Conservation (phyloP, 164 flowering plant genomes). For the Akebia trifoliata region DNA sequence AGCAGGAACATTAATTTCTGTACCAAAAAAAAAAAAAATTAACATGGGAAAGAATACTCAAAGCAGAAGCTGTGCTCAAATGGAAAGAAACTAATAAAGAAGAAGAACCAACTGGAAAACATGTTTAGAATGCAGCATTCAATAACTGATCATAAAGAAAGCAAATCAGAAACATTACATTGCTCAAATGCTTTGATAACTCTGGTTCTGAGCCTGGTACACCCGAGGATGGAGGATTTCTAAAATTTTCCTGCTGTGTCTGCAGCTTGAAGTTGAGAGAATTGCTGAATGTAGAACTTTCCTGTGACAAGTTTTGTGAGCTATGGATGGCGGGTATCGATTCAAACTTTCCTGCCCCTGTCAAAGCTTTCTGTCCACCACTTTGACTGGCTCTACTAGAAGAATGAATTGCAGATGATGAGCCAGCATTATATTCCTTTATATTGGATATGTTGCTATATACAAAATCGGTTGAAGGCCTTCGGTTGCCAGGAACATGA, state of each 20-base stretch:
- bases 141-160: neutral
- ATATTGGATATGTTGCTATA: constrained; percentile 14
- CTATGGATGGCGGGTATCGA: constrained; percentile 30
- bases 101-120: neutral
- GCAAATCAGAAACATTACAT: constrained; percentile 37
- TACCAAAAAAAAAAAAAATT: neutral
- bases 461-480: constrained; percentile 6
- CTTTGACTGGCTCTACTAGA: constrained; percentile 18
- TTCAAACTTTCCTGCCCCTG: constrained; percentile 27
- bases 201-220: constrained; percentile 35
- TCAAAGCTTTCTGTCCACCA: constrained; percentile 28
- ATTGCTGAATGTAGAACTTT: constrained; percentile 23
- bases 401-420: constrained; percentile 19
- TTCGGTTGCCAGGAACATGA: constrained; percentile 18
- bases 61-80: neutral
- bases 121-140: neutral
- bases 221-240: constrained; percentile 19
- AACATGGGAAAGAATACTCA: neutral
- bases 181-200: constrained; percentile 49
- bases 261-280: constrained; percentile 18
- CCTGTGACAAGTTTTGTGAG: constrained; percentile 28
- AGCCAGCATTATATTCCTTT: constrained; percentile 17
- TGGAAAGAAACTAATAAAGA: neutral
- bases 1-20: neutral
- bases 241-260: constrained; percentile 23